Base-by-base conservation (phyloP, 1,139 yeast genomes). In the Diutina mesorugosa region DNA sequence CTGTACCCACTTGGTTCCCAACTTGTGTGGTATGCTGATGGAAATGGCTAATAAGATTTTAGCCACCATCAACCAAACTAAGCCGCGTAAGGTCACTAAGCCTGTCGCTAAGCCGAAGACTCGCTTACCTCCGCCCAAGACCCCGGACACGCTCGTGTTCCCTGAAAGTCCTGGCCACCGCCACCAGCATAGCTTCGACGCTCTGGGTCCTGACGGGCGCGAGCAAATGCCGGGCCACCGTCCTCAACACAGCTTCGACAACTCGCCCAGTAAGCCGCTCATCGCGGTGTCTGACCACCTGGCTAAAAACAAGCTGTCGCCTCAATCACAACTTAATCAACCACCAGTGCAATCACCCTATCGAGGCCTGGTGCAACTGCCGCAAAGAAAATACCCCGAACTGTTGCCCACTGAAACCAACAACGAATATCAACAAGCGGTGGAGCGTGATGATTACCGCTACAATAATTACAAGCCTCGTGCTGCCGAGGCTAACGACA, bases 11-110 rank as follows among this genome's bases (percentile, higher is more conserved):
- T 76, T 91, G 66, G 98, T 93, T 30, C 99, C 99, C 1, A 97
- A 93, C 67, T 88, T 93, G 69, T 93, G 99, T 74, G 99, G 99
- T 59, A 91, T 93, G 96, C 83, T 97, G 1, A 90, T 93, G 91
- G 97, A 90, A 66, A 89, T 87, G 83, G 98, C 98, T 4, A 90
- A 90, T 65, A 87, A 87, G 67, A 89, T 93, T 60, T 73, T 93
- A 59, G 83, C 83, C 59, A 90, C 97, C 6, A 90, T 93, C 66
- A 86, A 88, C 66, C 82, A 87, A 51, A 86, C 97, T 1, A 85
- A 87, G 65, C 79, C 76, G 59, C 71, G 53, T 4, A 50, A 50
- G 45, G 45, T 32, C n/a, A 6, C 29, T 14, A 32, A 32, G n/a
- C 41, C 53, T n/a, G 41, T 45, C 4, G 16, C 45, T 5, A 8